A percentile compares a stretch with the other conserved stretches of the same genome.
These are phyloP conservation scores for Coemansia aciculifera DNA, from an alignment of 192 early-diverging fungal species.

Conservation along the genomic window DNA sequence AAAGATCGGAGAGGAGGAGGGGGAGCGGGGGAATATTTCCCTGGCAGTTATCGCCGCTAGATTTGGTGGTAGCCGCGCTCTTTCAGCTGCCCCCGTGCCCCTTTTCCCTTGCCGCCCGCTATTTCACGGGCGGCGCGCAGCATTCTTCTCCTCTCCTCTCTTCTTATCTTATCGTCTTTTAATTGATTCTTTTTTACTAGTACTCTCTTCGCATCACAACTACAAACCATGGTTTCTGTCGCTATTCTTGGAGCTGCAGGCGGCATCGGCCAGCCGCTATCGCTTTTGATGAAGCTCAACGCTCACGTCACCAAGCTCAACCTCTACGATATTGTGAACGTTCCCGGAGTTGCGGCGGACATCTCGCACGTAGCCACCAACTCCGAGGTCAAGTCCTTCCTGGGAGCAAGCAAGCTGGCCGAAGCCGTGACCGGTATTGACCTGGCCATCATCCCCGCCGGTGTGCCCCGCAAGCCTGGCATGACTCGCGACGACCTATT, in stretches of 20 bases:
- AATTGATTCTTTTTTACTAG: not conserved
- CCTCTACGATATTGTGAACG: conserved; percentile 95
- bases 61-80: not conserved
- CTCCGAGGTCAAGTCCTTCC: conserved; percentile 76
- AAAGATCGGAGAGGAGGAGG: conserved; percentile 3
- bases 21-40: not conserved
- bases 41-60: not conserved
- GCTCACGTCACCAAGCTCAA: conserved; percentile 81
- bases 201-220: not conserved
- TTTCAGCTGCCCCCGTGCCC: conserved; percentile 2
- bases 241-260: conserved; percentile 80
- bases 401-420: conserved; percentile 66
- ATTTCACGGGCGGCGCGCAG: not conserved
- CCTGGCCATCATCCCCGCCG: conserved; percentile 94
- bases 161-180: not conserved
- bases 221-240: conserved; percentile 57
- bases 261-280: conserved; percentile 97
- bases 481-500: conserved; percentile 99
- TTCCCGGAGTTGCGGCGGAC: conserved; percentile 95
- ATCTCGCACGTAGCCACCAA: conserved; percentile 89
- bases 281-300: conserved; percentile 92
- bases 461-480: conserved; percentile 97
- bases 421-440: conserved; percentile 68
- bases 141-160: conserved; percentile 7
- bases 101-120: not conserved